These are phyloP conservation scores for Haplosporangium sp. DNA, from an alignment of 371 early-diverging fungal genomes.

Conservation along the genomic window DNA sequence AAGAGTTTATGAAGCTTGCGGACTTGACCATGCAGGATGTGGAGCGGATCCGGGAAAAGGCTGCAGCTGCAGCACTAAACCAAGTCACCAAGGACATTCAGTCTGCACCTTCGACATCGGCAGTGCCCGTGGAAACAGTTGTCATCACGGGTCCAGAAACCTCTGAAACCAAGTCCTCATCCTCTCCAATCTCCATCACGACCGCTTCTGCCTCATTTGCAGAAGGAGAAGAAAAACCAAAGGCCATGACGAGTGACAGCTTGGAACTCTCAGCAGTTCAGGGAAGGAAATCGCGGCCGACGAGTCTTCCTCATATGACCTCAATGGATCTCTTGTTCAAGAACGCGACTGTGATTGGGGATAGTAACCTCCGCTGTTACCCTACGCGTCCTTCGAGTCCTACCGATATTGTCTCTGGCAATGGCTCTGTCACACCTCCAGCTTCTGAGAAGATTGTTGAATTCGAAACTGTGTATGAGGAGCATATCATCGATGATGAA, in stretches of 20 bases:
- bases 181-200: not conserved
- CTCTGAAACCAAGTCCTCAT: not conserved
- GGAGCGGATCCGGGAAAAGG: constrained; percentile 41
- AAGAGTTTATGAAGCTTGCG: constrained; percentile 41
- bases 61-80: constrained; percentile 26
- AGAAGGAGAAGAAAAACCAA: not conserved
- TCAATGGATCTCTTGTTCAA: constrained; percentile 50
- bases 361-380: constrained; percentile 46
- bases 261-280: not conserved
- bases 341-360: constrained; percentile 39
- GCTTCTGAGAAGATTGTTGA: constrained; percentile 8
- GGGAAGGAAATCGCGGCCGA: not conserved
- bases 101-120: constrained; percentile 1
- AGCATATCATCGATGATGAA: not conserved
- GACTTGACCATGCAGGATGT: constrained; percentile 37
- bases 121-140: not conserved
- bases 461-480: constrained; percentile 8
- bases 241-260: not conserved
- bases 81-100: constrained; percentile 46
- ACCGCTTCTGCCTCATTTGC: not conserved
- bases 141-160: not conserved
- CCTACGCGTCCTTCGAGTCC: constrained; percentile 9
- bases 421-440: not conserved
- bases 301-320: constrained; percentile 37
- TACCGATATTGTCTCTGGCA: not conserved